Evolutionary conservation across 2,329 filamentous ascomycete species (phyloP), one percentile per base, ranked within the genome.

Genomic region (Berkeleyomyces rouxiae): DNA sequence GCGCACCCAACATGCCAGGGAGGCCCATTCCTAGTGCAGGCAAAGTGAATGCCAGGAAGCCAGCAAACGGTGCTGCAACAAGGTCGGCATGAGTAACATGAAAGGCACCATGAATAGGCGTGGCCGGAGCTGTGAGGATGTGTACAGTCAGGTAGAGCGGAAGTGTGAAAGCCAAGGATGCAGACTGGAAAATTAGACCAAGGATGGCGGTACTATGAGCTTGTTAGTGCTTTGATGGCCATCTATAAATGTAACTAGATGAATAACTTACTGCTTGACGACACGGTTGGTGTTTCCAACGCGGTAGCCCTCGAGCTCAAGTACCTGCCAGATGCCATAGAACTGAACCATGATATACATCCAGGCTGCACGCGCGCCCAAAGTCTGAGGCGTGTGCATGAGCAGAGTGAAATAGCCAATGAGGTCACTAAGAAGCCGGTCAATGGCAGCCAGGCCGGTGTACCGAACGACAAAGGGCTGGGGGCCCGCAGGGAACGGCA

Each of bases 361-460:
- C 33, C 47, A 61, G 3, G 42, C 42, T 2, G 44, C 46, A 5
- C 36, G 43, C 23, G 36, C 40, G 33, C 36, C 36, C 58, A n/a
- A 44, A 36, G 7, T 10, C 13, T 58, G 42, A 31, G 49, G 47
- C 13, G 58, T 39, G 10, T 64, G 49, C n/a, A 51, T 53, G 33
- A 64, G 42, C 3, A 64, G 33, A 3, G 53, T 58, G 37, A 64
- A 64, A 39, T 61, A 64, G 10, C 16, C 59, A 13, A 64, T 53
- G 37, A 64, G 1, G 31, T 59, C 33, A 9, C n/a, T 31, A 42
- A 64, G 42, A 9, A 59, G n/a, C 33, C 53, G 59, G 36, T 64
- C 63, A 7, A 58, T 37, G n/a, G 10, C 10, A 13, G 59, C 7
- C 4, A 64, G 16, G 37, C 63, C 59, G 13, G 39, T 51, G 42